These are phyloP conservation scores for Cymodocea nodosa DNA, from an alignment of 116 monocot genomes.

Conservation along the genomic window DNA sequence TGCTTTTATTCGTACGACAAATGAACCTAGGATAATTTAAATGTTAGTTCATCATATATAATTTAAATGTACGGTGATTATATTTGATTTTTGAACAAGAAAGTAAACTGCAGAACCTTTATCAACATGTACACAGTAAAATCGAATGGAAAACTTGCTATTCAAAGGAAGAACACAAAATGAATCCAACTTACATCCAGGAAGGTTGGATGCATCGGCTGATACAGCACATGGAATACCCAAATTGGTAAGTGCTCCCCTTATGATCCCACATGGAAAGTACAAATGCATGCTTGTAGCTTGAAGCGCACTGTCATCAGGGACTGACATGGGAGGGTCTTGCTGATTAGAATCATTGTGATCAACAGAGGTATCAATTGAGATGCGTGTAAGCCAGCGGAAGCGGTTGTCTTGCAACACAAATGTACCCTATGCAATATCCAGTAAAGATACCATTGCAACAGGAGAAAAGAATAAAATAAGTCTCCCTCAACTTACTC, in stretches of 20 bases:
- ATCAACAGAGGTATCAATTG: slow-evolving; percentile 42
- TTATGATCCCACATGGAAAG: slow-evolving; percentile 96
- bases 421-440: slow-evolving; percentile 72
- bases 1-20: slow-evolving; percentile 35
- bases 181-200: slow-evolving; percentile 61
- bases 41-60: not conserved
- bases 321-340: slow-evolving; percentile 18
- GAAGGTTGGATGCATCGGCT: slow-evolving; percentile 86
- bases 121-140: too few relatives aligned
- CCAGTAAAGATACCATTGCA: not conserved
- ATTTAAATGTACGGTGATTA: too few relatives aligned
- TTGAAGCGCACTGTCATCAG: slow-evolving; percentile 35
- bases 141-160: too few relatives aligned
- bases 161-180: not conserved
- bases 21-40: slow-evolving; percentile 18
- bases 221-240: slow-evolving; percentile 92
- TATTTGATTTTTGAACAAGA: too few relatives aligned
- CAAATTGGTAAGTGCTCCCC: slow-evolving; percentile 85
- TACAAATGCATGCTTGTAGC: slow-evolving; percentile 86
- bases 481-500: slow-evolving; percentile 20
- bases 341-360: slow-evolving; percentile 19
- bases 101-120: too few relatives aligned
- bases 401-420: slow-evolving; percentile 96
- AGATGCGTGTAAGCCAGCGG: slow-evolving; percentile 78
- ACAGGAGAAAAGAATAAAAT: not conserved